Evolutionary conservation across 2,329 filamentous ascomycete species (phyloP), one percentile per base, ranked within the genome.

Genomic region (Aspergillus oerlinghausenensis): DNA sequence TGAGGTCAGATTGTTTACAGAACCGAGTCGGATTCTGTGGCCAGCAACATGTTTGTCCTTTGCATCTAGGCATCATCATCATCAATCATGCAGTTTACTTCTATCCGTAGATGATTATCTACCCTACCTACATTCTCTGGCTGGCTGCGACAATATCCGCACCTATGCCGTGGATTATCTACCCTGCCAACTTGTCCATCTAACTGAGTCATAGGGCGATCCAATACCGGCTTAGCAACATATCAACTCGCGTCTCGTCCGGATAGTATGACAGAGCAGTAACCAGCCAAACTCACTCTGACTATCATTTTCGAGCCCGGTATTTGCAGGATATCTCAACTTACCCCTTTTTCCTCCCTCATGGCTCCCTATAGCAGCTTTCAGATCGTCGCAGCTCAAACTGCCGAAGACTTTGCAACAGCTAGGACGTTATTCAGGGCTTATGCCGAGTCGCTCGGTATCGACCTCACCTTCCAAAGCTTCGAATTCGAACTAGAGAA

Each of bases 391-490:
- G 63, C 66, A 10, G 80, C 79, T 5, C 59, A 63, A 25, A 77
- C 76, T 23, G 67, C 74, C 23, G 53, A 68, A 43, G 81, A 84
- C 56, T 63, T 78, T 25, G 52, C 65, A 23, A 69, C 68, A 19
- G 73, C 82, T 67, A 62, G 72, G 54, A 54, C 73, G 63, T 67
- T 81, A 32, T 78, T 81, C 62, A 71, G 65, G 14, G 66, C 71
- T 7, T 80, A 81, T 57, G 71, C 73, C 2, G 51, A 65, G 51
- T 75, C 77, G 1, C 72, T 86, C 1, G 73, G 73, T 21, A 75
- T 86, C 52, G 82, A 84, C 61, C 80, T 86, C 38, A 74, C 76
- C 10, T 86, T 83, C 64, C 83, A 86, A 67, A 73, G 77, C 57
- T 86, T 84, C 68, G 65, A 74, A 9, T 64, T 73, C 9, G 84